These are phyloP conservation scores for Singerocomus rubriflavus DNA, from an alignment of 1,284 basidiomycete genomes.

Conservation along the genomic window DNA sequence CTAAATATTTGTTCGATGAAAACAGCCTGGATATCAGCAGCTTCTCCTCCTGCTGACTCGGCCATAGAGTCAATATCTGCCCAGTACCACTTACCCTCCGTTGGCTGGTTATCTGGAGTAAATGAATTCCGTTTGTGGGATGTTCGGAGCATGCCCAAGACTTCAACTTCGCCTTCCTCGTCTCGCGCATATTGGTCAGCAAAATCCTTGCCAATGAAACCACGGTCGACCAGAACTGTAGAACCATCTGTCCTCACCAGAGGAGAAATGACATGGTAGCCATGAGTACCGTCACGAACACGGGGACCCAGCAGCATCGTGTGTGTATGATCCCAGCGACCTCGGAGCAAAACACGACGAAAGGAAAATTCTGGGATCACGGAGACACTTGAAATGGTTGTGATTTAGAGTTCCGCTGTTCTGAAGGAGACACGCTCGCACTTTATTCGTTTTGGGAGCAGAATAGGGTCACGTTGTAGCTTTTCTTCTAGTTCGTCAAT, in stretches of 20 bases:
- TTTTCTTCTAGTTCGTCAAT: constrained; percentile 96
- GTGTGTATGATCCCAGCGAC: constrained; percentile 73
- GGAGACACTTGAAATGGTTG: constrained; percentile 44
- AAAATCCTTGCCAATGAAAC: constrained; percentile 78
- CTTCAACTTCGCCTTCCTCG: constrained; percentile 56
- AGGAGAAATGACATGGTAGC: constrained; percentile 86
- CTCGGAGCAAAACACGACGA: constrained; percentile 78
- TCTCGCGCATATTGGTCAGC: constrained; percentile 36
- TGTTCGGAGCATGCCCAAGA: constrained; percentile 74
- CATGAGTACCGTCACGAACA: constrained; percentile 83
- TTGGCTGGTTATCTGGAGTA: constrained; percentile 85
- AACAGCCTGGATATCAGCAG: constrained; percentile 75
- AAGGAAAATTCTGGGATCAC: constrained; percentile 85
- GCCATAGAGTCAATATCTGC: constrained; percentile 84
- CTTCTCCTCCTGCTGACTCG: constrained; percentile 70
- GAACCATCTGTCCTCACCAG: constrained; percentile 73
- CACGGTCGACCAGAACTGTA: constrained; percentile 88
- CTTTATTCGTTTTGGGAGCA: constrained; percentile 87
- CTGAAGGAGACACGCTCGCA: constrained; percentile 40
- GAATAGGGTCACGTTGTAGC: constrained; percentile 75
- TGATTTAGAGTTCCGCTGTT: constrained; percentile 9
- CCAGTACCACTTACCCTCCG: constrained; percentile 89
- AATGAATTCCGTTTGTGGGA: constrained; percentile 73
- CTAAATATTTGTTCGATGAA: constrained; percentile 85
- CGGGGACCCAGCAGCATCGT: constrained; percentile 85